Base-by-base conservation (phyloP, 345 rosid species). In the Hibiscus trionum region DNA sequence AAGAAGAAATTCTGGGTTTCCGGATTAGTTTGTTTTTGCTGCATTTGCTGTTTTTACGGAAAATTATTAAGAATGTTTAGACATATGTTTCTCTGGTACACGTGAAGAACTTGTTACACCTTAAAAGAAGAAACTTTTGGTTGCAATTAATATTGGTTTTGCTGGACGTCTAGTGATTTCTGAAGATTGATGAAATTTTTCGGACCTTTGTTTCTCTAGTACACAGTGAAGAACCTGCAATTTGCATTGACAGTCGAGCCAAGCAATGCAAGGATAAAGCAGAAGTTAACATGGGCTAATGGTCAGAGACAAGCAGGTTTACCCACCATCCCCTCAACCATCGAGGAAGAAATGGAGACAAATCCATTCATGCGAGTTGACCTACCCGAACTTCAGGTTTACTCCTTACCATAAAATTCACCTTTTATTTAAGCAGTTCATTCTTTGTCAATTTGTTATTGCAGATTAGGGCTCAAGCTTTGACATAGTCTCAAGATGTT, bases 141-240 rank as follows among this genome's bases (percentile, higher is more conserved):
- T 49, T 26, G 58, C 24, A 27, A 47, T 42, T 8, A 3, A 16
- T 14, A 14, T 49, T 47, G 42, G n/a, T 67, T 66, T 67, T 67
- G 21, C 33, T 70, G 19, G 2, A 1, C 19, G 15, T 49, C 50
- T 58, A 26, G 19, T 31, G 9, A 47, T 66, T 62, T 35, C 37
- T 2, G 68, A 60, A 42, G 59, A 56, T 35, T 17, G 46, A 66
- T 14, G 11, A 71, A 79, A 69, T 6, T 1, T 19, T 46, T 70
- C 53, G 37, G 33, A 29, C 46, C 69, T 5, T 14, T 80, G 49
- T 70, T 78, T 75, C 55, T 86, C 61, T 80, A 91, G 98, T 94
- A 91, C 81, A 90, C 98, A 0, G 86, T 88, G 79, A 92, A 91
- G 88, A 94, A 91, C 91, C 78, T 94, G 88, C 90, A 85, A 76